A percentile compares a stretch with the other conserved stretches of the same genome.
These are phyloP conservation scores for Chalciporus pseudorubinellus DNA, from an alignment of 768 basidiomycete genomes.

Conservation along the genomic window DNA sequence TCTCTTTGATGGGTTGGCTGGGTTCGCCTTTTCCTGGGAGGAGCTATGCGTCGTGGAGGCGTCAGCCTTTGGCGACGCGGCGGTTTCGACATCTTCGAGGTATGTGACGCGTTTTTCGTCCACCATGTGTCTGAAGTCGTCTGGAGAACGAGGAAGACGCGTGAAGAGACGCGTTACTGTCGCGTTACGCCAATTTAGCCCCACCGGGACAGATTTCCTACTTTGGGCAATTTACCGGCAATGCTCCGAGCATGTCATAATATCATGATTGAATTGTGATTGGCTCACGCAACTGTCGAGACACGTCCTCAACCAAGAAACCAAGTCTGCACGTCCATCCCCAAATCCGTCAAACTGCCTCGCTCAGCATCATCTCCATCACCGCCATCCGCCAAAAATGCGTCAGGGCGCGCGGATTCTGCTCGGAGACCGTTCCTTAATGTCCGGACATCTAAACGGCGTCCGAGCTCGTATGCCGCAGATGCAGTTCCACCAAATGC, in stretches of 20 bases:
- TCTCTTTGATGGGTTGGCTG: constrained; percentile 40
- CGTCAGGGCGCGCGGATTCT: constrained; percentile 49
- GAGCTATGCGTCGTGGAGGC: constrained; percentile 17
- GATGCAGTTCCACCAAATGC: constrained; percentile 20
- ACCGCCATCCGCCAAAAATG: constrained; percentile 57
- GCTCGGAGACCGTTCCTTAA: constrained; percentile 38
- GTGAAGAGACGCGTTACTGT: constrained; percentile 7
- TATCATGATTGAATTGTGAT: not conserved
- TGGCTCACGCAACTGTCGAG: not conserved
- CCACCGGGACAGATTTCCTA: not conserved
- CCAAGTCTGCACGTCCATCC: not conserved
- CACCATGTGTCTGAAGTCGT: constrained; percentile 18
- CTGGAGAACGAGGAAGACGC: constrained; percentile 13
- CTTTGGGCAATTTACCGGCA: constrained; percentile 6
- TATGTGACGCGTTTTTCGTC: constrained; percentile 35
- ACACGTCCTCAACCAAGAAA: not conserved
- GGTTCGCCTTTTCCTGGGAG: constrained; percentile 22
- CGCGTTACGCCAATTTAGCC: constrained; percentile 2
- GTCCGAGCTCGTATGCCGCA: constrained; percentile 23
- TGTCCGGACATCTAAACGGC: constrained; percentile 26
- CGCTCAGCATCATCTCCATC: constrained; percentile 79
- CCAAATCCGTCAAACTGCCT: constrained; percentile 57
- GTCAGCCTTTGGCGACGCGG: constrained; percentile 10
- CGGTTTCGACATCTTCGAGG: constrained; percentile 44
- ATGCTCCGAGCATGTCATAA: not conserved